These are phyloP conservation scores for Arachnopeziza araneosa DNA, from an alignment of 2,329 filamentous ascomycete species.

Conservation along the genomic window DNA sequence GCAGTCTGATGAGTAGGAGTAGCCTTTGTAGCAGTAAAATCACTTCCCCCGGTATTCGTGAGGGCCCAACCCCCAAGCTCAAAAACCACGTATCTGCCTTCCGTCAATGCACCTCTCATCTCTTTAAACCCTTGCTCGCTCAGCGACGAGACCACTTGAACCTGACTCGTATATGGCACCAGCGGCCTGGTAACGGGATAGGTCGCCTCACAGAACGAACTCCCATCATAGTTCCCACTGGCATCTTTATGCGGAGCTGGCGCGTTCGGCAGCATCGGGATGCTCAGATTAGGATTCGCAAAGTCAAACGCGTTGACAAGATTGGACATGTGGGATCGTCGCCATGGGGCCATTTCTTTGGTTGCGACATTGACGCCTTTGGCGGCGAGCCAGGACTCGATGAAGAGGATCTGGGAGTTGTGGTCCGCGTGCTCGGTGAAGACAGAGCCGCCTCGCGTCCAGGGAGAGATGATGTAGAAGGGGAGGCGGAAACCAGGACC, in stretches of 20 bases:
- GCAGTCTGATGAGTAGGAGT: slow-evolving; percentile 34
- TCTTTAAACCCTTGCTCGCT: slow-evolving; percentile 51
- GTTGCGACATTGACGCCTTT: slow-evolving; percentile 34
- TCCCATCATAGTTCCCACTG: slow-evolving; percentile 40
- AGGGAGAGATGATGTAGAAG: slow-evolving; percentile 50
- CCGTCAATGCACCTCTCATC: slow-evolving; percentile 45
- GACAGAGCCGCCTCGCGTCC: slow-evolving; percentile 47
- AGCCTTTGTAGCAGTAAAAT: slow-evolving; percentile 24
- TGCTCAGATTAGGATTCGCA: slow-evolving; percentile 39
- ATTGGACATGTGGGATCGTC: slow-evolving; percentile 42
- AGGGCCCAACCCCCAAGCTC: slow-evolving; percentile 42
- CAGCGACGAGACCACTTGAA: slow-evolving; percentile 33
- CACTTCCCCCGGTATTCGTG: slow-evolving; percentile 28
- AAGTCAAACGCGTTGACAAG: slow-evolving; percentile 44
- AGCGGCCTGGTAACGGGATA: slow-evolving; percentile 33
- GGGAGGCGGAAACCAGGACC: slow-evolving; percentile 44
- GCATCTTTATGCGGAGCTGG: slow-evolving; percentile 37
- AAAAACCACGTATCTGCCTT: slow-evolving; percentile 49
- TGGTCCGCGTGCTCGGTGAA: slow-evolving; percentile 51
- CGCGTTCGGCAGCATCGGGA: slow-evolving; percentile 42
- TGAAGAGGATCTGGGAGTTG: slow-evolving; percentile 39
- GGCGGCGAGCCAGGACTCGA: slow-evolving; percentile 42
- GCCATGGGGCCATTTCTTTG: slow-evolving; percentile 40
- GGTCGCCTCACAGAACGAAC: slow-evolving; percentile 38
- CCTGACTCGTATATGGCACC: slow-evolving; percentile 42